Base-by-base conservation (phyloP, 768 basidiomycete genomes). In the Serendipita indica region DNA sequence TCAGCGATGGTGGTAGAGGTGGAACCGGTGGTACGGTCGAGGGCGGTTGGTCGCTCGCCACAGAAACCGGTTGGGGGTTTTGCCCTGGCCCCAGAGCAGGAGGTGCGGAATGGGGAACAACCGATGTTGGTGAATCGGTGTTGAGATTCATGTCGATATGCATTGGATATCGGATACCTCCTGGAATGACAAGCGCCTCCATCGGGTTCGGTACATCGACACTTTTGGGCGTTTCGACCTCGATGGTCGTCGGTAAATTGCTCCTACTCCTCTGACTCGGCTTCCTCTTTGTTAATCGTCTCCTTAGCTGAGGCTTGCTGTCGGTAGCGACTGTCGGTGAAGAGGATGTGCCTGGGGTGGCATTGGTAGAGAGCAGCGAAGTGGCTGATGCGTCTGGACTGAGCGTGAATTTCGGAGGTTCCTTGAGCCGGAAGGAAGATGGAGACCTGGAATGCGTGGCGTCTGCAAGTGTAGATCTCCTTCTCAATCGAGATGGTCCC, bases 331-430 rank as follows among this genome's bases (percentile, higher is more conserved):
- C 22, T 16, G 49, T 7, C 7, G 41, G 10, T 20, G 49, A 30
- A n/a, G 49, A 27, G 7, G 49, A 30, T 7, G n/a, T 18, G 10
- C 20, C 30, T 20, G 49, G 22, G 20, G 45, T 46, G 16, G 49
- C 30, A 30, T 20, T 22, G 49, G 12, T 54, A 12, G 49, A 54
- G 20, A 54, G 30, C 20, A 54, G 20, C 16, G 49, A 54, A 7
- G 49, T 22, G 10, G 7, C 16, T n/a, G 49, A 54, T 32, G 49
- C 49, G n/a, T 54, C 49, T 25, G 49, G 49, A 32, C 49, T 54
- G 30, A 54, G 49, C 49, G 30, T 54, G 30, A 54, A 54, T 16
- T 27, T 25, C 30, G 49, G 49, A 7, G 22, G 43, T 10, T 46
- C 25, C 10, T 27, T 14, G 10, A 27, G 30, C 16, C 49, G 49